Evolutionary conservation across 768 basidiomycete species (phyloP).

Genomic region (Chlorophyllum brunneum): DNA sequence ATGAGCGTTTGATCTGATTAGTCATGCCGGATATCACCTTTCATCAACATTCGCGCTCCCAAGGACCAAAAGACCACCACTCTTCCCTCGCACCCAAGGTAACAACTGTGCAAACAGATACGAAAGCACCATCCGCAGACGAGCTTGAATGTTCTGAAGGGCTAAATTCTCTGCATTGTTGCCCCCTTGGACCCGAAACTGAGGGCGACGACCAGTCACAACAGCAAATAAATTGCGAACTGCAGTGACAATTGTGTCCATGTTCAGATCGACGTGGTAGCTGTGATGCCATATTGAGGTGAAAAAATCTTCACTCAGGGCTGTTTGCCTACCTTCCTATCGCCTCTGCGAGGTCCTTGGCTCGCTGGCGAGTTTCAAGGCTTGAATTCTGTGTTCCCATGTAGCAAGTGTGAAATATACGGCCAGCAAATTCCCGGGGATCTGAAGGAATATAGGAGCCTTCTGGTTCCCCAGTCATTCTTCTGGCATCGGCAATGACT

Average conservation of each 20-base stretch:
- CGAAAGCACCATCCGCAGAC: slow-evolving; percentile 90
- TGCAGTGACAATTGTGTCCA: slow-evolving; percentile 88
- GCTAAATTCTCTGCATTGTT: slow-evolving; percentile 88
- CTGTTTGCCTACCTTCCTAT: slow-evolving; percentile 72
- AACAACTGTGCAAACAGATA: slow-evolving; percentile 95
- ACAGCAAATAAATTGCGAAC: slow-evolving; percentile 79
- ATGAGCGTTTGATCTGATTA: not conserved
- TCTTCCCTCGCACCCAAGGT: slow-evolving; percentile 83
- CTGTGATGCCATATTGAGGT: slow-evolving; percentile 23
- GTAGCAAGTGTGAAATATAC: slow-evolving; percentile 97
- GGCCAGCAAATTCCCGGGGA: slow-evolving; percentile 76
- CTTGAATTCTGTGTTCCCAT: slow-evolving; percentile 99
- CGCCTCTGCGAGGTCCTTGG: slow-evolving; percentile 80
- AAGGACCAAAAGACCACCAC: slow-evolving; percentile 88
- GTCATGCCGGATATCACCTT: slow-evolving; percentile 47
- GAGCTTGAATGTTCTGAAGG: slow-evolving; percentile 96
- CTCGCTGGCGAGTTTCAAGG: slow-evolving; percentile 77
- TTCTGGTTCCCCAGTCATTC: slow-evolving; percentile 82
- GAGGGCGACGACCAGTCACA: slow-evolving; percentile 61
- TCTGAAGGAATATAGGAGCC: slow-evolving; percentile 88
- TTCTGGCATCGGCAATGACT: slow-evolving; percentile 86
- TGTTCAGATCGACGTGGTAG: slow-evolving; percentile 93
- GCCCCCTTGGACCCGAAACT: slow-evolving; percentile 87
- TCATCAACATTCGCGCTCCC: slow-evolving; percentile 99
- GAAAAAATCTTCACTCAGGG: not conserved